phyloP scores from a whole-genome alignment of 2,329 filamentous ascomycete species.

The Mollisia scopiformis region DNA sequence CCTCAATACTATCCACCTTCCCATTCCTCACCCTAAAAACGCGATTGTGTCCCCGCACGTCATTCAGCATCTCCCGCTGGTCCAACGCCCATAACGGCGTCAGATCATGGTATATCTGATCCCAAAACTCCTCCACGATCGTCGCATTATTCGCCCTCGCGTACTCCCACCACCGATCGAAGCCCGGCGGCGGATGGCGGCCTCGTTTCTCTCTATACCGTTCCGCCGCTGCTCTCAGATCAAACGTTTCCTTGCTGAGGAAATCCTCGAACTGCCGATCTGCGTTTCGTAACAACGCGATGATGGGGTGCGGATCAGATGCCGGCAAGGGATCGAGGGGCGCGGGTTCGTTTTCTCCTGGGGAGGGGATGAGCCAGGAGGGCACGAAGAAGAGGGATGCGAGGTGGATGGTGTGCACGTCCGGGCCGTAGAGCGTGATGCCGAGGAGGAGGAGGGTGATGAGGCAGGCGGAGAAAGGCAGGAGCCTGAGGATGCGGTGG shows the following conservation, averaged over 20 bases:
- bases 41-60: conserved; percentile 58
- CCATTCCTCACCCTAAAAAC: conserved; percentile 58
- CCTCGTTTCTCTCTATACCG: conserved; percentile 58
- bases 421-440: conserved; percentile 8
- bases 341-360: not conserved
- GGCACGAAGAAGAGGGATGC: conserved; percentile 1
- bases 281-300: conserved; percentile 45
- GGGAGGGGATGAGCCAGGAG: not conserved
- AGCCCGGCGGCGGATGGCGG: conserved; percentile 64
- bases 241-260: conserved; percentile 43
- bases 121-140: conserved; percentile 62
- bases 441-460: conserved; percentile 10
- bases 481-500: conserved; percentile 6
- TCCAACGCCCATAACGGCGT: conserved; percentile 49
- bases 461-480: conserved; percentile 13
- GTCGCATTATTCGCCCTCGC: conserved; percentile 53
- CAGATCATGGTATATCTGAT: conserved; percentile 55
- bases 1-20: conserved; percentile 48
- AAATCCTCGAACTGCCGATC: conserved; percentile 42
- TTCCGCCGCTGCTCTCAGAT: conserved; percentile 46
- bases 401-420: not conserved
- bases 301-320: conserved; percentile 44
- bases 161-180: conserved; percentile 61
- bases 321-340: not conserved
- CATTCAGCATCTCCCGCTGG: conserved; percentile 51